Percentiles rank a stretch among this genome's conserved stretches.
These are phyloP conservation scores for Aspergillus saccharolyticus DNA, from an alignment of 495 filamentous ascomycete genomes.

Conservation along the genomic window DNA sequence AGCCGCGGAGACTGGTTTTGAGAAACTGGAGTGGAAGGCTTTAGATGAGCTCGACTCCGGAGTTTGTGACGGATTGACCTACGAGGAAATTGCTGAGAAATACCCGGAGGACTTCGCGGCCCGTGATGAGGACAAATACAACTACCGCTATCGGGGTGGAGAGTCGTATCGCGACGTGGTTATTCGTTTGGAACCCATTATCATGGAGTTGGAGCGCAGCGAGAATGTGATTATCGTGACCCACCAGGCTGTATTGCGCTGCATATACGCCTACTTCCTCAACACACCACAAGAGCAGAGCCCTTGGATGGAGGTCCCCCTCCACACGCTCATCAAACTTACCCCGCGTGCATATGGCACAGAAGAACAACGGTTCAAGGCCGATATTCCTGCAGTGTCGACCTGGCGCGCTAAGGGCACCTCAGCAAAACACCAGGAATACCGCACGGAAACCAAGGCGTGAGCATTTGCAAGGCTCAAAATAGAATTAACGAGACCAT, in stretches of 20 bases:
- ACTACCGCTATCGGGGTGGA: slow-evolving; percentile 95
- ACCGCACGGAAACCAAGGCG: slow-evolving; percentile 23
- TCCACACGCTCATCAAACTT: slow-evolving; percentile 93
- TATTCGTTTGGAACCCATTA: slow-evolving; percentile 95
- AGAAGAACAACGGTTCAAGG: slow-evolving; percentile 76
- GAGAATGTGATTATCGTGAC: slow-evolving; percentile 98
- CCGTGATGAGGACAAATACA: slow-evolving; percentile 96
- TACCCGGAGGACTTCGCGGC: slow-evolving; percentile 94
- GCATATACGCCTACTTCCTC: slow-evolving; percentile 99
- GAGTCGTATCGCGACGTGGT: slow-evolving; percentile 98
- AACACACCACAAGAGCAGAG: slow-evolving; percentile 85
- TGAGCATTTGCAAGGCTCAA: slow-evolving; percentile 1
- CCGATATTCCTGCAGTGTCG: slow-evolving; percentile 88
- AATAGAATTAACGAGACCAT: neutral
- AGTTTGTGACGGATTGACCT: slow-evolving; percentile 92
- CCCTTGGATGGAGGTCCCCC: slow-evolving; percentile 95
- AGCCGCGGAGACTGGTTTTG: slow-evolving; percentile 57
- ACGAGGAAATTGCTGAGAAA: slow-evolving; percentile 80
- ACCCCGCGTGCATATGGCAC: slow-evolving; percentile 94
- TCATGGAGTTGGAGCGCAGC: slow-evolving; percentile 95
- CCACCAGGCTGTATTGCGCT: slow-evolving; percentile 92
- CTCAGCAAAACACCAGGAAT: slow-evolving; percentile 67
- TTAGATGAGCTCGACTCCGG: slow-evolving; percentile 95
- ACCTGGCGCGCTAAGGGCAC: slow-evolving; percentile 92
- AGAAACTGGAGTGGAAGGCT: slow-evolving; percentile 97